Base-by-base conservation (phyloP, 1,284 basidiomycete species). In the Trametes versicolor region DNA sequence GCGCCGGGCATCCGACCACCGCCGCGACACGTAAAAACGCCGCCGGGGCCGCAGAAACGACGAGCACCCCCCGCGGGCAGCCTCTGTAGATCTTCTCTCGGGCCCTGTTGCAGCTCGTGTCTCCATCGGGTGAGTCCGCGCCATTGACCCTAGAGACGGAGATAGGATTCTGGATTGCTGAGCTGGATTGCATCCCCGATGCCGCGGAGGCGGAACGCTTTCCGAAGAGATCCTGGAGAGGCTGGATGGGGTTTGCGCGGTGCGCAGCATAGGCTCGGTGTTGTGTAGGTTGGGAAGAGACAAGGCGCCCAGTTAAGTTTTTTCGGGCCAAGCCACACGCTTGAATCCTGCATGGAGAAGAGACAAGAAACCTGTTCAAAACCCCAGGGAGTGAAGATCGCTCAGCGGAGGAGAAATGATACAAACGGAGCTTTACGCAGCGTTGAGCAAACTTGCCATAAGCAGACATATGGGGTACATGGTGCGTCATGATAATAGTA, bases 401-500 rank as follows among this genome's bases (percentile, higher is more conserved):
- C 62, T 69, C 52, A 69, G 68, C 68, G 53, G 56, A 49, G 39
- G 60, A 41, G 23, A 50, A 58, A 45, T 59, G 58, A 63, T 67
- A 67, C 66, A 64, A 67, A 58, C 68, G 63, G 56, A 67, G 64
- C 66, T n/a, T 51, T 66, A 67, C 64, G 69, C 69, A 70, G 64
- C 70, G 67, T 64, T 55, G 69, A 71, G 70, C 66, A 63, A 66
- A 65, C 65, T 70, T 73, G 70, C 73, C 72, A 74, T 74, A 74
- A 71, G 70, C 69, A 70, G 70, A 71, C 74, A 74, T 73, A 75
- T 74, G 72, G 72, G 71, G 70, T 73, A 74, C 74, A 75, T 74
- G 72, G 71, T 68, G 70, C 68, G 70, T 73, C 73, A 75, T 75
- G 73, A 73, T 67, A 68, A 68, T 64, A 73, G 59, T 70, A 72